phyloP scores from a whole-genome alignment of 2,329 filamentous ascomycete species.

The Cytospora mali region DNA sequence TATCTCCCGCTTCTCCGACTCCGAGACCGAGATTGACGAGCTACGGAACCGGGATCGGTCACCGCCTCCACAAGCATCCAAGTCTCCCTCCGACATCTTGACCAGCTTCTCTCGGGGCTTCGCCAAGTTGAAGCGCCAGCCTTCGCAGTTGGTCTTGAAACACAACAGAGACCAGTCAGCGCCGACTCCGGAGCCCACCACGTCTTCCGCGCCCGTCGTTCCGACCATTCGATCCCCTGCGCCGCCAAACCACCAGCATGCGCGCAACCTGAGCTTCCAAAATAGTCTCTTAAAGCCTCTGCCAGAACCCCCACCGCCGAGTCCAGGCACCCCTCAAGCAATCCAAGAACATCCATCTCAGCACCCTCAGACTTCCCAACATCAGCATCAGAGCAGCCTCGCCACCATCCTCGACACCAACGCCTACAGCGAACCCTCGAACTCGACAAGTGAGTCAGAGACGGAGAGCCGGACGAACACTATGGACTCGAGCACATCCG shows the following conservation, averaged over 20 bases:
- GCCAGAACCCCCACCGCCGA: constrained; percentile 51
- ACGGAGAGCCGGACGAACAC: constrained; percentile 49
- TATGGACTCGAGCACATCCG: constrained; percentile 50
- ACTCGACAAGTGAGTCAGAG: constrained; percentile 25
- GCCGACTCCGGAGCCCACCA: constrained; percentile 33
- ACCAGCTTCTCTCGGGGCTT: constrained; percentile 55
- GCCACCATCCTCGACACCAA: constrained; percentile 41
- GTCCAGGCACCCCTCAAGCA: constrained; percentile 38
- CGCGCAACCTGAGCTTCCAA: constrained; percentile 56
- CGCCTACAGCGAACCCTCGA: constrained; percentile 25
- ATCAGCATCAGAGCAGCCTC: constrained; percentile 32
- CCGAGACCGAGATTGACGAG: constrained; percentile 42
- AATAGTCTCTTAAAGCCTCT: constrained; percentile 61
- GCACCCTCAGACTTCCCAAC: constrained; percentile 19
- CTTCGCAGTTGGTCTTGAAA: constrained; percentile 45
- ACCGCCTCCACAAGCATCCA: constrained; percentile 38
- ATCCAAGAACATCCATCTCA: constrained; percentile 31
- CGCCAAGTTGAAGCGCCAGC: constrained; percentile 46
- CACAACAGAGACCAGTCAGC: constrained; percentile 36
- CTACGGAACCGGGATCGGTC: constrained; percentile 36
- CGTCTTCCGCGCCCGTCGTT: constrained; percentile 35
- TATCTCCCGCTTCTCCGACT: constrained; percentile 47
- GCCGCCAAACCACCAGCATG: constrained; percentile 47
- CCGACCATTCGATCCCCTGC: constrained; percentile 29
- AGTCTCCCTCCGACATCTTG: constrained; percentile 51